Percentiles rank a stretch among this genome's conserved stretches.
These are phyloP conservation scores for Clathrus columnatus DNA, from an alignment of 768 basidiomycete species.

Conservation along the genomic window DNA sequence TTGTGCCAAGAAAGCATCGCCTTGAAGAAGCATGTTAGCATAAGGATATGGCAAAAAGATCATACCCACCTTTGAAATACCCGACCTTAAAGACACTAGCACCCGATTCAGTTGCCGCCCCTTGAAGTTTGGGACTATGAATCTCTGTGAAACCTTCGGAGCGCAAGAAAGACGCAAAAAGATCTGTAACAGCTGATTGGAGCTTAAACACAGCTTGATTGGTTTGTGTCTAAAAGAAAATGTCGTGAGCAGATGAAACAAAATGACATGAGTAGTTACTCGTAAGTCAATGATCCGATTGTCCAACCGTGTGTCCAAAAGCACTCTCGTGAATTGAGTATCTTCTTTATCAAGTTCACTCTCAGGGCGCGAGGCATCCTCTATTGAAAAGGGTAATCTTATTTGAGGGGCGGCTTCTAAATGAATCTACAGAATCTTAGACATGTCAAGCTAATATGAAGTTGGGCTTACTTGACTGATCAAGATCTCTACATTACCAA, in stretches of 20 bases:
- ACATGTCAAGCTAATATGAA: not conserved
- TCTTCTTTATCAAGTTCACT: slow-evolving; percentile 53
- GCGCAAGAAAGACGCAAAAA: slow-evolving; percentile 80
- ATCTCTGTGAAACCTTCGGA: slow-evolving; percentile 81
- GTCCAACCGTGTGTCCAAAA: slow-evolving; percentile 89
- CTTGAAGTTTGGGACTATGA: slow-evolving; percentile 95
- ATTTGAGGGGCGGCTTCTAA: slow-evolving; percentile 71
- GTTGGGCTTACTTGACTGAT: slow-evolving; percentile 56
- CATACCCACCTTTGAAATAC: slow-evolving; percentile 82
- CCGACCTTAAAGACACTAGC: slow-evolving; percentile 96
- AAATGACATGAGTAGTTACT: slow-evolving; percentile 37
- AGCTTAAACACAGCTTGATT: slow-evolving; percentile 94
- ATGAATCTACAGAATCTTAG: slow-evolving; percentile 49
- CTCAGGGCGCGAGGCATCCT: slow-evolving; percentile 86
- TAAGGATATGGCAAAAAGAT: not conserved
- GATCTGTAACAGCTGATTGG: slow-evolving; percentile 77
- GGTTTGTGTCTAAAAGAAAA: slow-evolving; percentile 61
- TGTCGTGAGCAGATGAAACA: not conserved
- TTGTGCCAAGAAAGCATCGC: slow-evolving; percentile 87
- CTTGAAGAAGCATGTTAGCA: slow-evolving; percentile 29
- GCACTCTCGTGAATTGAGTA: slow-evolving; percentile 66
- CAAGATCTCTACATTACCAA: slow-evolving; percentile 82
- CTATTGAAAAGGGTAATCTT: slow-evolving; percentile 82
- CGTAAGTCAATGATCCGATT: slow-evolving; percentile 91
- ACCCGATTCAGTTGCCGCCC: slow-evolving; percentile 93